Percentiles rank a stretch among this genome's conserved stretches.
Evolutionary conservation across 768 basidiomycete genomes (phyloP).

Genomic region (Serpula lacrymans): DNA sequence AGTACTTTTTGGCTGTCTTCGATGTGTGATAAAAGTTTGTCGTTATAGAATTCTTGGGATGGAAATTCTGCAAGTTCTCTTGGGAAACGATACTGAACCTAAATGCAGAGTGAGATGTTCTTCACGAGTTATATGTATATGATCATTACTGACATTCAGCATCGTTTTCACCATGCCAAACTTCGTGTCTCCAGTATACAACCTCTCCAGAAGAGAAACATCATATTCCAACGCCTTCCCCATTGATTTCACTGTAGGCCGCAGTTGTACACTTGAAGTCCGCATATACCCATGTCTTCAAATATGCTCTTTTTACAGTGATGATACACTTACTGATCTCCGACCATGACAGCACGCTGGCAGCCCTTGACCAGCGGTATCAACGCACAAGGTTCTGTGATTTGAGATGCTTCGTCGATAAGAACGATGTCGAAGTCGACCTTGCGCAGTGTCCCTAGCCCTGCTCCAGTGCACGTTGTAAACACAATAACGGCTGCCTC

Average conservation of each 20-base stretch:
- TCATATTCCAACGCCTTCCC: slow-evolving; percentile 55
- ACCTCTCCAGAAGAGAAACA: slow-evolving; percentile 57
- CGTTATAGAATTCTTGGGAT: slow-evolving; percentile 61
- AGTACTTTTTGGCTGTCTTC: slow-evolving; percentile 34
- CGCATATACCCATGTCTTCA: background rate
- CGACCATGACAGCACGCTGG: slow-evolving; percentile 55
- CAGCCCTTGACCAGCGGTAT: slow-evolving; percentile 69
- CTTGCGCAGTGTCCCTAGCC: slow-evolving; percentile 54
- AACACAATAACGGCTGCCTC: slow-evolving; percentile 56
- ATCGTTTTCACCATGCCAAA: slow-evolving; percentile 51
- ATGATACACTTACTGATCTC: slow-evolving; percentile 56
- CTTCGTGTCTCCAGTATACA: slow-evolving; percentile 38
- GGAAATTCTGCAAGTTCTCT: slow-evolving; percentile 57
- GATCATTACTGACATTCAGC: slow-evolving; percentile 43
- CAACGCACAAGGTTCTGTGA: slow-evolving; percentile 62
- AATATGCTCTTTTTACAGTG: background rate
- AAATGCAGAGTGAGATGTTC: background rate
- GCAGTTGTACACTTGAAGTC: slow-evolving; percentile 54
- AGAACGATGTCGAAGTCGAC: slow-evolving; percentile 56
- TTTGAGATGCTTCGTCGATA: slow-evolving; percentile 70
- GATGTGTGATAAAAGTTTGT: slow-evolving; percentile 46
- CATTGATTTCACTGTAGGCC: slow-evolving; percentile 61
- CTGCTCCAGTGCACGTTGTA: slow-evolving; percentile 65
- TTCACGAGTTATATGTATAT: background rate
- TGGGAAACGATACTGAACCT: slow-evolving; percentile 67